Percentiles rank a stretch among this genome's conserved stretches.
These are phyloP conservation scores for Emericellopsis cladophorae DNA, from an alignment of 2,329 filamentous ascomycete genomes.

Conservation along the genomic window DNA sequence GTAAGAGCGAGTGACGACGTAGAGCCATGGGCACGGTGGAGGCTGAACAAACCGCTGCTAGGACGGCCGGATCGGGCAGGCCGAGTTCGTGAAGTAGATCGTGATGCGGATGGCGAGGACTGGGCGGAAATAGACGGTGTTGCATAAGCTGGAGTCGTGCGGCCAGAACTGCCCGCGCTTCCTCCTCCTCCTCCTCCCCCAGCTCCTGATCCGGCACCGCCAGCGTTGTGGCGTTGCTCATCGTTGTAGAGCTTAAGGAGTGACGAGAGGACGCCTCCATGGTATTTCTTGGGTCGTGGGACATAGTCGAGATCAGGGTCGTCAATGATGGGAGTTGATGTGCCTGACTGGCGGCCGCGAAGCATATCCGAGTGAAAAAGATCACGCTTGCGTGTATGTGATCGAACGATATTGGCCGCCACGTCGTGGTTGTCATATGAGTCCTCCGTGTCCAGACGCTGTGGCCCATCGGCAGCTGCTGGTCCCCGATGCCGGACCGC, in stretches of 20 bases:
- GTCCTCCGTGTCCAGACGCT: no score
- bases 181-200: constrained; percentile 10
- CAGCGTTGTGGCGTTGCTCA: constrained; percentile 10
- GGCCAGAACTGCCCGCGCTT: constrained; percentile 21
- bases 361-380: constrained; percentile 15
- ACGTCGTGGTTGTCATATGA: neutral
- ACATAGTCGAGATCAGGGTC: constrained; percentile 47
- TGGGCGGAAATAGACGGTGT: constrained; percentile 27
- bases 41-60: constrained; percentile 25
- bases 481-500: constrained; percentile 10
- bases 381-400: constrained; percentile 17
- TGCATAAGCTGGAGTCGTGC: constrained; percentile 25
- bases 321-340: constrained; percentile 24
- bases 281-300: constrained; percentile 53
- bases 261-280: constrained; percentile 60
- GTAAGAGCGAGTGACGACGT: constrained; percentile 32
- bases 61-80: constrained; percentile 16
- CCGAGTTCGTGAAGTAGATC: constrained; percentile 23
- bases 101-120: constrained; percentile 25
- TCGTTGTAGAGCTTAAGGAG: constrained; percentile 59
- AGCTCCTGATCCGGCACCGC: neutral
- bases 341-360: constrained; percentile 17
- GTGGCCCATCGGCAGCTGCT: neutral
- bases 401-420: constrained; percentile 12
- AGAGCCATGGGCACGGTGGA: constrained; percentile 25